Base-by-base conservation (phyloP, 164 flowering plant genomes). In the Buxus sempervirens region DNA sequence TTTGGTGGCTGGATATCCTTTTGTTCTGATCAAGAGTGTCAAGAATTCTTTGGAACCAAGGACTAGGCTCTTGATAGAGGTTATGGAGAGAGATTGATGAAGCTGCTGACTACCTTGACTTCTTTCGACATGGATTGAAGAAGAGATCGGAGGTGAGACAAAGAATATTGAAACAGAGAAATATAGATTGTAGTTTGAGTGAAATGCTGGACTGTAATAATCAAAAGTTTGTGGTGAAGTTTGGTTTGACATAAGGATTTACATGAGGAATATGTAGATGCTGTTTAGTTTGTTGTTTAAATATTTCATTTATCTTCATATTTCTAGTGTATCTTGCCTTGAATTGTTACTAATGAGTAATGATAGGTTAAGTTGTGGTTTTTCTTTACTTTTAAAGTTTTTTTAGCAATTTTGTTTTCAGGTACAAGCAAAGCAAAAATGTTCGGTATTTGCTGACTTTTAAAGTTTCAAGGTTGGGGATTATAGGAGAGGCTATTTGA, bases 161-260 rank as follows among this genome's bases (percentile, higher is more conserved):
- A 60, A 92, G 76, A 68, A 73, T 92, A 67, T 70, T 95, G 80
- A 81, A 69, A 58, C 75, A 83, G 68, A 87, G 71, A 63, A 78
- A 84, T 45, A 60, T 83, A 58, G 68, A 42, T 20, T 90, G 86
- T 77, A 88, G 90, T 83, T 80, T 95, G 81, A 86, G 84, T 70
- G 98, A 95, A 58, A 89, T 95, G 94, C 82, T 95, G 73, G 89
- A 86, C 21, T 85, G 89, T 76, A 89, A 82, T 74, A 82, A 82
- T 38, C 87, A 82, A 79, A 95, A 86, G 80, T 95, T 95, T 72
- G 62, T 62, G 8, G 7, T 77, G 66, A 90, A 84, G 75, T 89
- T 82, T 71, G 86, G 88, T 54, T 73, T 79, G 66, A 48, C 68
- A 21, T 71, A 72, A 74, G 76, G 60, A 38, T 62, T 70, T 72